Percentiles rank a stretch among this genome's conserved stretches.
These are phyloP conservation scores for Trametes coccinea DNA, from an alignment of 768 basidiomycete species.

Conservation along the genomic window DNA sequence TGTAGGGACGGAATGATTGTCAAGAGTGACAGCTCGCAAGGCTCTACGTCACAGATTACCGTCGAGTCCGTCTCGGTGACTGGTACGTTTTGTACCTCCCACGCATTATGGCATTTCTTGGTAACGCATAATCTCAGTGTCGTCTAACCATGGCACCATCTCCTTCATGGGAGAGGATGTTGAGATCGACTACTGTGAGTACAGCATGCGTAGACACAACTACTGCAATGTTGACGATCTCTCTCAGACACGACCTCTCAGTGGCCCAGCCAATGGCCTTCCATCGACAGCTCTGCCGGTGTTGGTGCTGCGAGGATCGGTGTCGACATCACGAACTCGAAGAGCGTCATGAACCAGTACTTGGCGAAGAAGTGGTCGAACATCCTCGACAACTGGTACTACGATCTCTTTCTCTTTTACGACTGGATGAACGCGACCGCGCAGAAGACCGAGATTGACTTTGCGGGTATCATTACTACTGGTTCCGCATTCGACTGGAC, in stretches of 20 bases:
- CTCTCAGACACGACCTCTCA: neutral
- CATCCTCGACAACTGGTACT: slow-evolving; percentile 16
- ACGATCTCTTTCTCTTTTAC: slow-evolving; percentile 15
- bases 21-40: neutral
- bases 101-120: neutral
- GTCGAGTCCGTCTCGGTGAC: neutral
- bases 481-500: slow-evolving; percentile 14
- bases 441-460: slow-evolving; percentile 3
- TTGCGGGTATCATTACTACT: slow-evolving; percentile 11
- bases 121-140: neutral
- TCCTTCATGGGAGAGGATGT: slow-evolving; percentile 14
- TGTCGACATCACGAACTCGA: slow-evolving; percentile 15
- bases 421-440: slow-evolving; percentile 11
- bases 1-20: slow-evolving; percentile 12
- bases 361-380: slow-evolving; percentile 7
- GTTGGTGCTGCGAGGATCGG: slow-evolving; percentile 5
- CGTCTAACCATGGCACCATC: slow-evolving; percentile 1
- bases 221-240: neutral
- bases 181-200: slow-evolving; percentile 15
- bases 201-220: too few relatives aligned
- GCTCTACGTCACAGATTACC: neutral
- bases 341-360: slow-evolving; percentile 16
- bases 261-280: slow-evolving; percentile 10
- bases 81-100: neutral
- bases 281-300: slow-evolving; percentile 1